Evolutionary conservation across 805 yeast species (phyloP), one percentile per base, ranked within the genome.

Genomic region (Blastobotrys mokoenaii): DNA sequence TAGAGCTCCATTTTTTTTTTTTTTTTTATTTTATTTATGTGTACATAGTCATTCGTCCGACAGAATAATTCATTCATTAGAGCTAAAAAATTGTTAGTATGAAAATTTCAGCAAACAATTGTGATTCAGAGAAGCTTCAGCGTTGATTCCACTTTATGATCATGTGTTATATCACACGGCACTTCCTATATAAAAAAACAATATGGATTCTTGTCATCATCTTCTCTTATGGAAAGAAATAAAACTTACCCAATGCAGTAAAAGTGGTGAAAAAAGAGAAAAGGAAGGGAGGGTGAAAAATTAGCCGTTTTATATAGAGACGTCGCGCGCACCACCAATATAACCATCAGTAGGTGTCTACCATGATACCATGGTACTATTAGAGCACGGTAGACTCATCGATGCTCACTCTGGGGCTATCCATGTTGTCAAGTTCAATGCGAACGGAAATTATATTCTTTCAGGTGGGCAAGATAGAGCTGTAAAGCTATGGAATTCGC

Each of bases 381-480:
- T 34, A 10, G 12, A 34, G 20, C 14, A 17, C 20, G 5, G 22
- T 10, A 34, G 18, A 15, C 12, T 38, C 12, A 20, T 22, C 27
- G 12, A 27, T 15, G 54, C 56, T 20, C 58, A 54, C 37, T n/a
- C 38, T 12, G 56, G 57, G 5, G 38, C 62, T 3, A 51, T 61
- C 7, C 61, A 59, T 45, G 59, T 55, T 14, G 51, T 59, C 27
- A 37, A 40, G 17, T 58, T 51, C 37, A 57, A 56, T 45, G 40
- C 54, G 4, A 52, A 55, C 7, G 63, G 62, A 3, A 51, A 46
- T 12, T 59, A 61, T 38, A 25, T 56, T 10, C 44, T 61, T 3
- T 52, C 60, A 12, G 65, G 64, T 3, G 64, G 65, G 4, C 59
- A 57, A 41, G 65, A 61, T 37, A 45, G 55, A 12, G 38, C 40